Conservation (phyloP, 805 yeast genomes). For the Candida sonorensis region DNA sequence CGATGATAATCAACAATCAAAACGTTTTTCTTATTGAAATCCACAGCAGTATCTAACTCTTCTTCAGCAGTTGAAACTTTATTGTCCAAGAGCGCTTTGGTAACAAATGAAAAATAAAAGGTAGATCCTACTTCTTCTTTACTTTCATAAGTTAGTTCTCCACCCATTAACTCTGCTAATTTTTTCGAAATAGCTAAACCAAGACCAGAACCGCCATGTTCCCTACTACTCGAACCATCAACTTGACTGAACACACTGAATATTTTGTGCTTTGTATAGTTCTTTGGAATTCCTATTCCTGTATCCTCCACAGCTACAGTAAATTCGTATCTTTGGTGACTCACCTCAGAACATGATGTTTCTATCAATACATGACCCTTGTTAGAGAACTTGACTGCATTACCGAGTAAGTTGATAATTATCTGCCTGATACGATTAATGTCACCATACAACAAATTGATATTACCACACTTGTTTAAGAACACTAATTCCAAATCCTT, state of each 20-base stretch:
- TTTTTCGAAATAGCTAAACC: conserved; percentile 82
- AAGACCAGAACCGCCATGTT: conserved; percentile 55
- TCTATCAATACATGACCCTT: conserved; percentile 36
- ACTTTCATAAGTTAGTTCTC: conserved; percentile 38
- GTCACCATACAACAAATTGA: conserved; percentile 38
- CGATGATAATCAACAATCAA: conserved; percentile 29
- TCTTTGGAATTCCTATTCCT: conserved; percentile 45
- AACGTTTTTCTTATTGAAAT: too few relatives aligned
- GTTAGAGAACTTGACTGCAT: conserved; percentile 45
- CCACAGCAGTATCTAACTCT: too few relatives aligned
- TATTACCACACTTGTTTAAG: conserved; percentile 33
- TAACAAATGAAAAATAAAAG: conserved; percentile 33
- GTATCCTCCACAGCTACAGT: conserved; percentile 38
- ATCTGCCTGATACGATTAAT: conserved; percentile 44
- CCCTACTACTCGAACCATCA: conserved; percentile 46
- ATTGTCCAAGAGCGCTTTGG: too few relatives aligned
- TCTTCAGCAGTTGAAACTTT: too few relatives aligned
- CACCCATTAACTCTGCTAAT: conserved; percentile 73
- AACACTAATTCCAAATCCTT: conserved; percentile 40
- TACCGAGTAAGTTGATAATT: conserved; percentile 44
- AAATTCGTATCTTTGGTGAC: conserved; percentile 33
- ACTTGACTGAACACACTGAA: conserved; percentile 50
- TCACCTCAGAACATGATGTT: conserved; percentile 20
- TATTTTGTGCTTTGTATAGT: conserved; percentile 35
- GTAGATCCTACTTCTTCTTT: conserved; percentile 40